Evolutionary conservation across 345 rosid species (phyloP), one percentile per base, ranked within the genome.

Genomic region (Arabis alpina): DNA sequence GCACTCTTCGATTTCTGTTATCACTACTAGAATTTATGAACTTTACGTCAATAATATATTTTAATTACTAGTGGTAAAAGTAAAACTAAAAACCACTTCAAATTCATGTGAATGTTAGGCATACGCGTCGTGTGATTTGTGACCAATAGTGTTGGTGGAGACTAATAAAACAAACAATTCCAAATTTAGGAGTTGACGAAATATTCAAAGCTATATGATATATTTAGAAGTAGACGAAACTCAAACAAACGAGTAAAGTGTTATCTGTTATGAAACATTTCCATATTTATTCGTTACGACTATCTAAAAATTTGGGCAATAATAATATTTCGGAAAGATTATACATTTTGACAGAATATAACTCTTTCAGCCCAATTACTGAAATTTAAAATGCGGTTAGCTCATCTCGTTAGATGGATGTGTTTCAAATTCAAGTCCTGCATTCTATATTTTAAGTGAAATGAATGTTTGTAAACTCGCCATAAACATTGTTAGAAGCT

Each of bases 161-260:
- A 36, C 48, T 50, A 50, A 19, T 36, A 49, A 41, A 61, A 30
- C 40, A 61, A 64, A 50, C 23, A 37, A 50, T 50, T 34, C 57
- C 57, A 64, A 50, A 23, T 49, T 49, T 37, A 50, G 47, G 57
- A 36, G 36, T 64, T 64, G 69, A 24, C 57, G 30, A 23, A 64
- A 23, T 64, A 36, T 50, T 64, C 69, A 50, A 50, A 64, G 47
- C 69, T 36, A 63, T 48, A 48, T 63, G 42, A 62, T 62, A 47
- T 62, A 16, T 9, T 14, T 19, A 49, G 4, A 48, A 49, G 32
- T 13, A 49, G 57, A 48, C 10, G 45, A 36, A 64, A 64, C 68
- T 47, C 68, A 34, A 63, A 0, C 23, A 19, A 19, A 19, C 1
- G 23, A 19, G 23, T 0, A n/a, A n/a, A n/a, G n/a, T n/a, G n/a